These are phyloP conservation scores for Gastrolobium bilobum DNA, from an alignment of 306 rosid species.

Conservation along the genomic window DNA sequence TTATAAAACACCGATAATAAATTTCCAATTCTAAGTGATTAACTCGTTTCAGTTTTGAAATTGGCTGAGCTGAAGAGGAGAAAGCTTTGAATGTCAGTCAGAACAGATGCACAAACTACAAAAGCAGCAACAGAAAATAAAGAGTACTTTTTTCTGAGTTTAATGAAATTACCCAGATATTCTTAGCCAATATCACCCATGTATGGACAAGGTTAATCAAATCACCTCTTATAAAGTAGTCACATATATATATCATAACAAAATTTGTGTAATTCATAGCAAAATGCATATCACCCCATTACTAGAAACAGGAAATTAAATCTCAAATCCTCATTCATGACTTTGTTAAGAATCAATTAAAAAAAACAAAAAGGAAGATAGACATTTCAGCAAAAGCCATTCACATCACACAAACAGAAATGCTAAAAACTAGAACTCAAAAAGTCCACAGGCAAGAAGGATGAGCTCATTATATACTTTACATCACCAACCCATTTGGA, in stretches of 20 bases:
- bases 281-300: constrained; percentile 41
- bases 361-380: neutral
- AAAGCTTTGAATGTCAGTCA: constrained; percentile 3
- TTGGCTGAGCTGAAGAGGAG: constrained; percentile 19
- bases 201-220: constrained; percentile 38
- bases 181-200: constrained; percentile 27
- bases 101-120: constrained; percentile 29
- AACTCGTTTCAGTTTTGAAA: constrained; percentile 27
- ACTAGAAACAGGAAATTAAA: constrained; percentile 27
- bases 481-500: constrained; percentile 44
- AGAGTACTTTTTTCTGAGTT: constrained; percentile 7
- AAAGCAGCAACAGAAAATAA: constrained; percentile 18
- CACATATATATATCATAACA: neutral
- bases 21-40: neutral
- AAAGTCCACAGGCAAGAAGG: constrained; percentile 30
- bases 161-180: constrained; percentile 28
- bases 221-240: constrained; percentile 14
- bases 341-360: constrained; percentile 30
- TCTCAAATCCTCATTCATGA: constrained; percentile 37
- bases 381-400: constrained; percentile 41
- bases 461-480: constrained; percentile 10
- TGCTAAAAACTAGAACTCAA: constrained; percentile 44
- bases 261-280: constrained; percentile 13
- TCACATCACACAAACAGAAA: constrained; percentile 40
- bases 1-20: neutral